Base-by-base conservation (phyloP, 2,329 filamentous ascomycete genomes). In the Hyphodiscus sp. region DNA sequence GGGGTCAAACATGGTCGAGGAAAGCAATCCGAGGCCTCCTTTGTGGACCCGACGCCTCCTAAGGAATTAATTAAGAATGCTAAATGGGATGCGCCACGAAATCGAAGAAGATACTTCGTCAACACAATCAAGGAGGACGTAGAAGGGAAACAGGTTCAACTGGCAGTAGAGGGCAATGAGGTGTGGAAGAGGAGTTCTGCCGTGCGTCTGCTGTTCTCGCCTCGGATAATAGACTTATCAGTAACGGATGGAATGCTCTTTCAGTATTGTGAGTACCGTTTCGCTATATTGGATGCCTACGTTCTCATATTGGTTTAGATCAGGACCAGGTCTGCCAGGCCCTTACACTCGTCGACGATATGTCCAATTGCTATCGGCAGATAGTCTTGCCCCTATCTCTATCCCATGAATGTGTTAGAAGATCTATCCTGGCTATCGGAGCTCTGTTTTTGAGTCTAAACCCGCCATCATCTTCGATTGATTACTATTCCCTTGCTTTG, bases 281-380 rank as follows among this genome's bases (percentile, higher is more conserved):
- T n/a, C 29, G 20, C 18, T 20, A 20, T 26, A 16, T 18, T 23
- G 33, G 29, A 15, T 19, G 19, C 13, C 29, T 20, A 46, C 48
- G 50, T 19, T 47, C 23, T 26, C 11, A 33, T 33, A 7, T 13
- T 33, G 29, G 41, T 41, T 42, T 16, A 55, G 54, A 56, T 23
- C 51, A 56, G 26, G 23, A 45, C 19, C 48, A 57, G 26, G 52
- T 57, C 45, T 57, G 55, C 30, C n/a, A 47, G 9, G 50, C 19
- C 41, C 49, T 57, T 23, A 57, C 52, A 19, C 48, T 57, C 6
- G 55, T 57, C 42, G 55, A 57, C 33, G 55, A 57, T 41, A 26
- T 23, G 8, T 57, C 55, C n/a, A 57, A 57, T 45, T 50, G 52
- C 20, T 57, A 52, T 23, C 55, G 55, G 29, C 52, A 57, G 13